phyloP scores from a whole-genome alignment of 2,329 filamentous ascomycete genomes.

The Neopestalotiopsis sp. region DNA sequence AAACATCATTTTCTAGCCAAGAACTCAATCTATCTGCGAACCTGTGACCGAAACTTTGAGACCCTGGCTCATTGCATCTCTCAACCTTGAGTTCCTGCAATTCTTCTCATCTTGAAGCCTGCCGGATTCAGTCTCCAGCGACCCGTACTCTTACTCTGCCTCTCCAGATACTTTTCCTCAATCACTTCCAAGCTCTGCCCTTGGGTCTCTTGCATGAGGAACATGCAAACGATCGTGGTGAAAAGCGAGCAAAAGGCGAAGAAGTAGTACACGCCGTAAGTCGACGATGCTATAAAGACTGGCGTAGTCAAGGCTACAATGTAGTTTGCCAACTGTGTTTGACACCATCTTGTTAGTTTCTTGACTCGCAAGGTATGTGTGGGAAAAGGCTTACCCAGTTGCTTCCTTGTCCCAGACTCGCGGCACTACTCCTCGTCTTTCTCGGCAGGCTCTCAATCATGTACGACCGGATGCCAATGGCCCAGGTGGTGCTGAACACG shows the following conservation, averaged over 20 bases:
- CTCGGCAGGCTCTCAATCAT: slow-evolving; percentile 16
- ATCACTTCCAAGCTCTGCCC: slow-evolving; percentile 48
- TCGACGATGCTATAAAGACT: slow-evolving; percentile 43
- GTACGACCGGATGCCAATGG: slow-evolving; percentile 58
- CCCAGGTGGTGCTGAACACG: slow-evolving; percentile 55
- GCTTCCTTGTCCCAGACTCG: slow-evolving; percentile 15
- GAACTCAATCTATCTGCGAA: too few relatives aligned
- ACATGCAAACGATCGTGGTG: slow-evolving; percentile 39
- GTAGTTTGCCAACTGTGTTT: slow-evolving; percentile 46
- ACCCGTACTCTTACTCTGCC: slow-evolving; percentile 20
- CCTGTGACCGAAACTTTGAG: too few relatives aligned
- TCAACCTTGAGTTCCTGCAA: background rate
- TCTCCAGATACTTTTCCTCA: slow-evolving; percentile 30
- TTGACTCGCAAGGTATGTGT: background rate
- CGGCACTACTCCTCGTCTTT: slow-evolving; percentile 17
- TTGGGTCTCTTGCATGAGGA: slow-evolving; percentile 50
- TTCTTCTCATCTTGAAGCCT: slow-evolving; percentile 9
- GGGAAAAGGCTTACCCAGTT: slow-evolving; percentile 14
- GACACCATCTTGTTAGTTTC: background rate
- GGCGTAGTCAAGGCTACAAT: slow-evolving; percentile 51
- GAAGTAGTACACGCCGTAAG: slow-evolving; percentile 50
- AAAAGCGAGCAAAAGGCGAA: slow-evolving; percentile 47
- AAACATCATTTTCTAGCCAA: too few relatives aligned
- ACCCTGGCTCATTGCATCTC: too few relatives aligned
- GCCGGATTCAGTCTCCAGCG: slow-evolving; percentile 18